Evolutionary conservation across 192 early-diverging fungal genomes (phyloP).

Genomic region (Backusella morwellensis): DNA sequence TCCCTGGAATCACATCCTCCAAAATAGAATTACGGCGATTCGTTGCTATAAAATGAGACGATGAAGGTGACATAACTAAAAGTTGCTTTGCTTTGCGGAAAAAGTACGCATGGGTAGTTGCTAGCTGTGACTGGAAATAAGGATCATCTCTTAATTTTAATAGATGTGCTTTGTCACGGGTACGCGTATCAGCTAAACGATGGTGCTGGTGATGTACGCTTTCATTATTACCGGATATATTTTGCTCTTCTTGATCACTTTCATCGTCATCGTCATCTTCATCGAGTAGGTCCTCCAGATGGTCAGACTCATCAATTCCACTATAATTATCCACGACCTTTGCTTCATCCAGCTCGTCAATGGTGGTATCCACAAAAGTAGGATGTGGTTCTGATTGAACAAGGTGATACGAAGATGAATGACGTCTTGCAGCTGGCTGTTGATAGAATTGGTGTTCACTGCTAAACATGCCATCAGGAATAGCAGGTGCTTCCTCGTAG

Average conservation of each 20-base stretch:
- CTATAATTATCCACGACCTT: neutral
- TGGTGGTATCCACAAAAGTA: neutral
- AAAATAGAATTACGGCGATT: slow-evolving; percentile 21
- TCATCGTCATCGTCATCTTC: slow-evolving; percentile 2
- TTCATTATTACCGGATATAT: neutral
- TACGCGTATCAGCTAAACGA: neutral
- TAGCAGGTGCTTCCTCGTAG: neutral
- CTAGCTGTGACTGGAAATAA: slow-evolving; percentile 4
- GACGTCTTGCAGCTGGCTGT: neutral
- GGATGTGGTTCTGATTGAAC: slow-evolving; percentile 20
- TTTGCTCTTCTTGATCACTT: neutral
- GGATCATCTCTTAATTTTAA: slow-evolving; percentile 3
- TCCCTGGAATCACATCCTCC: neutral
- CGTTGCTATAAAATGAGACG: neutral
- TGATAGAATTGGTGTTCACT: slow-evolving; percentile 11
- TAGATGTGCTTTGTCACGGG: neutral
- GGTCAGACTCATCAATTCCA: neutral
- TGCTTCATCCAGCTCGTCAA: slow-evolving; percentile 4
- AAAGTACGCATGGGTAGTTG: slow-evolving; percentile 9
- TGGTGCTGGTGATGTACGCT: neutral
- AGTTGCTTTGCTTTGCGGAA: slow-evolving; percentile 11
- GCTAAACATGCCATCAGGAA: slow-evolving; percentile 11
- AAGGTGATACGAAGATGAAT: neutral
- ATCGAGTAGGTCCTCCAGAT: neutral
- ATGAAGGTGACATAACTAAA: neutral